These are phyloP conservation scores for Nemania sp. DNA, from an alignment of 2,329 filamentous ascomycete genomes.

Conservation along the genomic window DNA sequence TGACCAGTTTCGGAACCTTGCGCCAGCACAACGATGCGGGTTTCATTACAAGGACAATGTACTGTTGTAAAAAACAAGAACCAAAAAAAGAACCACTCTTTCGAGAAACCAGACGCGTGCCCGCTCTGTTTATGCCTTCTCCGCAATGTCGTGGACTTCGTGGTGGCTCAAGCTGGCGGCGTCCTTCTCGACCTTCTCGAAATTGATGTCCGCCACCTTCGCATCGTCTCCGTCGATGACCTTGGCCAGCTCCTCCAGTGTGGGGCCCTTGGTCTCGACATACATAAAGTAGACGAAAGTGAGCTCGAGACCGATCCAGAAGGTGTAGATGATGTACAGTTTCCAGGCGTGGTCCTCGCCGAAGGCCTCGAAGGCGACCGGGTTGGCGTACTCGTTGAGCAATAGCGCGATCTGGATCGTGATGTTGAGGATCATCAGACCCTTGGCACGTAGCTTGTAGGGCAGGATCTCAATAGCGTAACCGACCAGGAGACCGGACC, in stretches of 20 bases:
- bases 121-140: conserved; percentile 31
- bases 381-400: conserved; percentile 60
- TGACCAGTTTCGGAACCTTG: conserved; percentile 11
- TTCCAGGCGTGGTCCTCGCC: conserved; percentile 51
- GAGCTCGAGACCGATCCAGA: conserved; percentile 61
- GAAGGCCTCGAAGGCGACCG: conserved; percentile 56
- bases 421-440: conserved; percentile 61
- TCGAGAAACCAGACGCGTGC: neutral
- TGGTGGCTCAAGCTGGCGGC: conserved; percentile 36
- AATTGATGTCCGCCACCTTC: conserved; percentile 50
- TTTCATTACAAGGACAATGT: conserved; percentile 12
- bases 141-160: conserved; percentile 39
- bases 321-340: conserved; percentile 61
- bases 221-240: conserved; percentile 68
- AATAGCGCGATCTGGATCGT: conserved; percentile 58
- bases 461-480: conserved; percentile 58
- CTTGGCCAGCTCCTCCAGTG: conserved; percentile 68
- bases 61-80: too few species aligned
- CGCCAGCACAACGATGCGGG: conserved; percentile 22
- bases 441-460: conserved; percentile 56
- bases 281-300: conserved; percentile 60
- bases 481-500: conserved; percentile 60
- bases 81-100: neutral
- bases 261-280: conserved; percentile 66
- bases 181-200: conserved; percentile 53